Evolutionary conservation across 2,329 filamentous ascomycete species (phyloP).

Genomic region (Cladobotryum protrusum): DNA sequence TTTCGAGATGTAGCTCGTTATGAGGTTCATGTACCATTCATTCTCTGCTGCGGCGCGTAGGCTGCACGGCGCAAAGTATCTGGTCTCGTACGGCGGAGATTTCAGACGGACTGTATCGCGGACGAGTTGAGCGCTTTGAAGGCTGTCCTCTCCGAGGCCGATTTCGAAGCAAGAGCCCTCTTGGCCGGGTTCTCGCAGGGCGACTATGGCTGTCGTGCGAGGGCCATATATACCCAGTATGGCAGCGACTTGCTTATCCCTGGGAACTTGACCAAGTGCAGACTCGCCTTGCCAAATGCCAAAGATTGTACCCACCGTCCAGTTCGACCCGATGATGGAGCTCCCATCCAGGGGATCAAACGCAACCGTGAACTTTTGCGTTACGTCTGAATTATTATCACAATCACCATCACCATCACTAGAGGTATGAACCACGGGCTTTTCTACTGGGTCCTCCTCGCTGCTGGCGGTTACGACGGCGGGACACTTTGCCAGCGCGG

Average conservation of each 20-base stretch:
- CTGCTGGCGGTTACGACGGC: constrained; percentile 47
- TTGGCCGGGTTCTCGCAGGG: constrained; percentile 40
- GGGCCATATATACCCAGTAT: constrained; percentile 50
- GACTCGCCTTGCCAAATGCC: constrained; percentile 50
- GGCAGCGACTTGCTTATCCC: constrained; percentile 39
- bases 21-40: constrained; percentile 40
- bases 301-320: constrained; percentile 53
- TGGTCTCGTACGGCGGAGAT: constrained; percentile 36
- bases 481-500: constrained; percentile 36
- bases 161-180: constrained; percentile 45
- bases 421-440: constrained; percentile 18
- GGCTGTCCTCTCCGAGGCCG: constrained; percentile 27
- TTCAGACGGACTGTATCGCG: constrained; percentile 34
- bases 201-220: constrained; percentile 49
- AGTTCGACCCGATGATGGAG: constrained; percentile 53
- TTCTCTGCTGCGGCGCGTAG: constrained; percentile 50
- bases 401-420: not conserved
- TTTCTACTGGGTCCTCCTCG: constrained; percentile 55
- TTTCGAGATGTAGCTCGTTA: constrained; percentile 43
- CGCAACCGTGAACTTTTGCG: constrained; percentile 48
- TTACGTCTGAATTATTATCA: constrained; percentile 13
- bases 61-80: constrained; percentile 59
- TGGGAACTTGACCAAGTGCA: constrained; percentile 35
- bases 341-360: constrained; percentile 60
- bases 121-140: constrained; percentile 31